Evolutionary conservation across 495 filamentous ascomycete species (phyloP).

Genomic region (Echria macrotheca): DNA sequence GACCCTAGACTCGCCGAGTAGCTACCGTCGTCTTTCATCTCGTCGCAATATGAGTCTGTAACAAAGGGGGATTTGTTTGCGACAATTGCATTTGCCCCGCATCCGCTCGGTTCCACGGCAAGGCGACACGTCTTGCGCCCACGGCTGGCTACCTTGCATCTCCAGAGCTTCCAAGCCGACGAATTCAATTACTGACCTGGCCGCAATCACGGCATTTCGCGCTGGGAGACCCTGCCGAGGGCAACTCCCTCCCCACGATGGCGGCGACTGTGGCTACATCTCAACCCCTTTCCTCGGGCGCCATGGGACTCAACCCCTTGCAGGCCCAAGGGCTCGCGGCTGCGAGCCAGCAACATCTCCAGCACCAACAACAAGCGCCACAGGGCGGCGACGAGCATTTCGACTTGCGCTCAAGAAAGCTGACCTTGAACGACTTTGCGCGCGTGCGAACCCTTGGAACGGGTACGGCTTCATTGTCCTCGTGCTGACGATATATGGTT

Average conservation of each 20-base stretch:
- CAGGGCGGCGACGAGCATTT: slow-evolving; percentile 17
- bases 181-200: neutral
- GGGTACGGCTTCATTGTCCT: slow-evolving; percentile 43
- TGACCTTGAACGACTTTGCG: slow-evolving; percentile 65
- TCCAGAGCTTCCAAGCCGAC: neutral
- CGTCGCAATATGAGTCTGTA: neutral
- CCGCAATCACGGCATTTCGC: neutral
- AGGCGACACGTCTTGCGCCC: slow-evolving; percentile 2
- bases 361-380: slow-evolving; percentile 19
- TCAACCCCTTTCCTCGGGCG: slow-evolving; percentile 15
- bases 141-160: neutral
- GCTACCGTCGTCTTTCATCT: no score
- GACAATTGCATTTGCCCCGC: slow-evolving; percentile 11
- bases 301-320: slow-evolving; percentile 27
- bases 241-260: slow-evolving; percentile 11
- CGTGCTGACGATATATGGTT: slow-evolving; percentile 6
- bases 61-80: slow-evolving; percentile 8
- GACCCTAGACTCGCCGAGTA: no score
- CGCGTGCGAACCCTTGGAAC: slow-evolving; percentile 88
- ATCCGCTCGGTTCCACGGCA: neutral
- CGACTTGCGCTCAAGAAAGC: slow-evolving; percentile 18
- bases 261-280: slow-evolving; percentile 31
- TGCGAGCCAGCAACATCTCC: slow-evolving; percentile 14
- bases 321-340: slow-evolving; percentile 23
- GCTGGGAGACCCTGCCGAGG: neutral